Base-by-base conservation (phyloP, 1,284 basidiomycete genomes). In the Schizophyllum commune region DNA sequence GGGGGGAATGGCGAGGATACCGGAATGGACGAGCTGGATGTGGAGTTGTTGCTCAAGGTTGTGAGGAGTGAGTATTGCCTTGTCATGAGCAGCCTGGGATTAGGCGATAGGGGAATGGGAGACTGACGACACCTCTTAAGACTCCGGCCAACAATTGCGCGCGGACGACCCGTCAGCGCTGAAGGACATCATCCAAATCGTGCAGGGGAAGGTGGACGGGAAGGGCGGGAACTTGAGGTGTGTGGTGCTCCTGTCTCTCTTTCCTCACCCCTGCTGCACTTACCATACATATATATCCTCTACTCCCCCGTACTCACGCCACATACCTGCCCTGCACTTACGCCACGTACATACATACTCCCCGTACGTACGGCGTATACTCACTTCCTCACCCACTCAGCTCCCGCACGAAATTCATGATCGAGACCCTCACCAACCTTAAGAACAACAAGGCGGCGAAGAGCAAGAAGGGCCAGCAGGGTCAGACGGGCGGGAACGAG, bases 361-460 rank as follows among this genome's bases (percentile, higher is more conserved):
- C 27, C 17, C 3, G n/a, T n/a, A 58, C 6, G 13, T 58, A 17
- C 32, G 5, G 20, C 52, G 60, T 64, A 51, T 21, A 55, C 53
- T 17, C 51, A 20, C 51, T n/a, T 51, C 51, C 51, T 20, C 65
- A 47, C 19, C n/a, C n/a, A 55, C 57, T 20, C 65, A 93, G 91
- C 71, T 93, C 91, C 15, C 85, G 92, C 52, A 90, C 90, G 9
- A 84, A 85, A 20, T 98, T 97, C 75, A 95, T 98, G 94, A 78
- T 96, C 58, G 95, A 98, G 73, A 95, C 92, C 0, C 77, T 98
- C 21, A 83, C 82, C 22, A 92, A 94, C 71, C 81, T 97, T 57
- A 96, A 95, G 72, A 96, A 94, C 71, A 96, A 96, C 74, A 95
- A 92, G 71, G 68, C 83, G 61, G 96, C 92, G 71, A 82, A 83